These are phyloP conservation scores for Hirsutella rhossiliensis DNA, from an alignment of 2,329 filamentous ascomycete species.

Conservation along the genomic window DNA sequence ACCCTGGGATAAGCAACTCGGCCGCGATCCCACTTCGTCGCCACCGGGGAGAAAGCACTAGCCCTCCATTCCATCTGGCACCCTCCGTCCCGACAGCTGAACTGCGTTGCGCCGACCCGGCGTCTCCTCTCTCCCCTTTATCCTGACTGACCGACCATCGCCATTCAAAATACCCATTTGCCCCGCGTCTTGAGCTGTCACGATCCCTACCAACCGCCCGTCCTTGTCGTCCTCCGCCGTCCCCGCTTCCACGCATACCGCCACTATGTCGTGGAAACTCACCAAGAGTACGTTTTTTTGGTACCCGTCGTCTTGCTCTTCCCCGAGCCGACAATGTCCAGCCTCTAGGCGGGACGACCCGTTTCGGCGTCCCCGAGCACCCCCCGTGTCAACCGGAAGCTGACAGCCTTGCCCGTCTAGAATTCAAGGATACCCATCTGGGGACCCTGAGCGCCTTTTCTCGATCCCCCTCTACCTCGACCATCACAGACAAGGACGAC, in stretches of 20 bases:
- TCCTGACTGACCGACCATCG: not conserved
- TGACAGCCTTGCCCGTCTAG: constrained; percentile 14
- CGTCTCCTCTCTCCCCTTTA: too few species aligned
- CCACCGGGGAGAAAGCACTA: not conserved
- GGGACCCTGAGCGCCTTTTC: constrained; percentile 84
- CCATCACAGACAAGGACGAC: constrained; percentile 60
- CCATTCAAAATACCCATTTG: too few species aligned
- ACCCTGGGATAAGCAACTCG: not conserved
- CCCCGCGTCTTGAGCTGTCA: too few species aligned
- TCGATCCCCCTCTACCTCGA: constrained; percentile 83
- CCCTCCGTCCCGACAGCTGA: not conserved
- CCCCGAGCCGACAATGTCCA: not conserved
- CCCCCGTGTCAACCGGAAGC: constrained; percentile 1
- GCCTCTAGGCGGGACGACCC: too few species aligned
- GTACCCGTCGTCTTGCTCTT: not conserved
- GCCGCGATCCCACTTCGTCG: not conserved
- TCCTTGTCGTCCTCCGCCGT: constrained; percentile 3
- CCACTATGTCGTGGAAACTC: constrained; percentile 44
- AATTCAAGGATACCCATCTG: constrained; percentile 96
- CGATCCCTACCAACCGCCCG: not conserved
- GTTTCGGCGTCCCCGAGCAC: too few species aligned
- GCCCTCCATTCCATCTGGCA: too few species aligned
- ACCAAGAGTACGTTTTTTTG: constrained; percentile 44
- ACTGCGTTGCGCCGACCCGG: too few species aligned
- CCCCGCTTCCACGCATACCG: constrained; percentile 10